Evolutionary conservation across 1,284 basidiomycete species (phyloP).

Genomic region (Exsudoporus floridanus): DNA sequence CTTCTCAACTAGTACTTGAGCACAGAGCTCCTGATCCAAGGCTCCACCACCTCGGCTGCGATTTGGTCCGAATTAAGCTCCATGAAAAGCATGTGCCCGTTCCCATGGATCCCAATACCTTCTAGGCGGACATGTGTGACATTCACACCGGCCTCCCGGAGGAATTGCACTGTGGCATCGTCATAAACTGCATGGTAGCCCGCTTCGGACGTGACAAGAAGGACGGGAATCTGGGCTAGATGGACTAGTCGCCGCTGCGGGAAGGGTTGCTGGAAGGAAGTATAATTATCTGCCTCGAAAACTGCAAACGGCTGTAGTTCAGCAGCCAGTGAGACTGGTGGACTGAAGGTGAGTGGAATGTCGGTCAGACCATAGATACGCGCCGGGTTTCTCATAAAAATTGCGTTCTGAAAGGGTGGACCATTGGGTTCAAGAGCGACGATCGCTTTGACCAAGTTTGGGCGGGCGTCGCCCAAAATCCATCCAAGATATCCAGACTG

Average conservation of each 20-base stretch:
- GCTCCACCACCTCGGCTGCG: slow-evolving; percentile 38
- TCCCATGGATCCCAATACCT: slow-evolving; percentile 44
- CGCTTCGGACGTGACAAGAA: slow-evolving; percentile 48
- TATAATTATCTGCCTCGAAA: slow-evolving; percentile 34
- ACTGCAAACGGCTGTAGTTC: slow-evolving; percentile 34
- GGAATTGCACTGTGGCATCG: slow-evolving; percentile 42
- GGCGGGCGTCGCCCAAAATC: slow-evolving; percentile 48
- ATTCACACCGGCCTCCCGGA: slow-evolving; percentile 44
- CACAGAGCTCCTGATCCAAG: slow-evolving; percentile 36
- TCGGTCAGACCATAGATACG: slow-evolving; percentile 47
- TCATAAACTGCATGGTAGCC: slow-evolving; percentile 52
- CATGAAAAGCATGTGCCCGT: slow-evolving; percentile 55
- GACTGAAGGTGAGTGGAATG: slow-evolving; percentile 43
- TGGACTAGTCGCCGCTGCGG: slow-evolving; percentile 45
- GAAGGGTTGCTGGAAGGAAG: slow-evolving; percentile 43
- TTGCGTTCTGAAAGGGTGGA: slow-evolving; percentile 47
- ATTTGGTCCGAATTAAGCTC: slow-evolving; percentile 47
- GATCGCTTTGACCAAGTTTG: slow-evolving; percentile 43
- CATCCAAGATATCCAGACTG: slow-evolving; percentile 49
- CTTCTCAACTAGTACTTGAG: neutral
- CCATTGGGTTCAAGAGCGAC: slow-evolving; percentile 49
- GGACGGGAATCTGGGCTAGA: slow-evolving; percentile 43
- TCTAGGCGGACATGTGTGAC: slow-evolving; percentile 42
- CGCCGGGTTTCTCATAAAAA: slow-evolving; percentile 40
- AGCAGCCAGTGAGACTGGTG: slow-evolving; percentile 38